A percentile compares a stretch with the other conserved stretches of the same genome.
These are phyloP conservation scores for Aspergillus udagawae DNA, from an alignment of 2,329 filamentous ascomycete genomes.

Conservation along the genomic window DNA sequence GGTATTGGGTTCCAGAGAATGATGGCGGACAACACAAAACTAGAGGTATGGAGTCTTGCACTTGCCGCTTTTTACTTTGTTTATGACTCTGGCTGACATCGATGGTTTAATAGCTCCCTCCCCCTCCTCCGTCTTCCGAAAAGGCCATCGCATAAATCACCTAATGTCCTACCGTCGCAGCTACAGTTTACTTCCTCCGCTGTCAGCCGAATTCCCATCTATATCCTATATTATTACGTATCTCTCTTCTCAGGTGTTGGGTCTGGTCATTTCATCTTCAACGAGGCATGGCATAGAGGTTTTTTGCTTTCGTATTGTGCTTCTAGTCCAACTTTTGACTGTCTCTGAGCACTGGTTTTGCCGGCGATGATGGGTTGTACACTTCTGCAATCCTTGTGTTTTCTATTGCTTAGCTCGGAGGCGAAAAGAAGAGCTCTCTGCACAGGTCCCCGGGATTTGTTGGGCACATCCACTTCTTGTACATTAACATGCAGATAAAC, in stretches of 20 bases:
- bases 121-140: conserved; percentile 32
- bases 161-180: conserved; percentile 5
- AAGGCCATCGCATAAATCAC: conserved; percentile 34
- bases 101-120: conserved; percentile 28
- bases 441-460: conserved; percentile 5
- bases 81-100: not conserved
- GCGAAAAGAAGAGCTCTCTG: conserved; percentile 16
- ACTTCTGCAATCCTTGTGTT: conserved; percentile 22
- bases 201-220: conserved; percentile 18
- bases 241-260: conserved; percentile 40
- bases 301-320: conserved; percentile 20
- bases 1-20: conserved; percentile 94
- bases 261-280: conserved; percentile 28
- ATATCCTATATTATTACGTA: conserved; percentile 23
- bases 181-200: conserved; percentile 11
- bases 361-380: conserved; percentile 24
- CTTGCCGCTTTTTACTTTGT: not conserved
- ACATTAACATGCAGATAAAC: conserved; percentile 31
- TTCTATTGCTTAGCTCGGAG: conserved; percentile 9
- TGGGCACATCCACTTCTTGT: conserved; percentile 24
- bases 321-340: conserved; percentile 23
- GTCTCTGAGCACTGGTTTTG: conserved; percentile 26
- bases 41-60: conserved; percentile 57
- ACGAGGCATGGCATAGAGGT: conserved; percentile 36
- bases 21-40: conserved; percentile 82